Evolutionary conservation across 129 eudicot genomes (phyloP).

Genomic region (Centella asiatica): DNA sequence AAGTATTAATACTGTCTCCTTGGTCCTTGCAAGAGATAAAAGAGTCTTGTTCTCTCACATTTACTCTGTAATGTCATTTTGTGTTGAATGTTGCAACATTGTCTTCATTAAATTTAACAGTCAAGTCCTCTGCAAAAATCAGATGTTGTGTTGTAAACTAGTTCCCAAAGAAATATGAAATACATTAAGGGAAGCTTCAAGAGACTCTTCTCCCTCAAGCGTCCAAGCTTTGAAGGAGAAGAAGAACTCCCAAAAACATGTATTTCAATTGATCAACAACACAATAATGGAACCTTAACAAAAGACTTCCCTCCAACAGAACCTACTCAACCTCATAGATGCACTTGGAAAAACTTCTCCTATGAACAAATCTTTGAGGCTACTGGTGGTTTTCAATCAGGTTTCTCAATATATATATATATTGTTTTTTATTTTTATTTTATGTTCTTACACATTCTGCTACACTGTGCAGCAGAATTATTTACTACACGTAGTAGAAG

Average conservation of each 20-base stretch:
- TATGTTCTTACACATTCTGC: no score
- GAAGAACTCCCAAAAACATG: slow-evolving; percentile 31
- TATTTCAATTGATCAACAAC: slow-evolving; percentile 23
- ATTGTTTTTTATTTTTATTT: neutral
- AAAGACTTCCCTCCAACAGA: slow-evolving; percentile 3
- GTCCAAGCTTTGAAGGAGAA: slow-evolving; percentile 53
- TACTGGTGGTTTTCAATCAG: slow-evolving; percentile 74
- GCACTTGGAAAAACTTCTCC: slow-evolving; percentile 84
- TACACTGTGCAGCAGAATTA: no score
- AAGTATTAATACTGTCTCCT: neutral
- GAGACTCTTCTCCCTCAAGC: slow-evolving; percentile 60
- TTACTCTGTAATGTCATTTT: neutral
- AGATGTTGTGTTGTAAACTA: neutral
- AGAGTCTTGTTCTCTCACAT: neutral
- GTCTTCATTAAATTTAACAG: neutral
- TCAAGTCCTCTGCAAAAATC: neutral
- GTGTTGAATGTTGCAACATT: neutral
- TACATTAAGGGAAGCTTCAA: slow-evolving; percentile 78
- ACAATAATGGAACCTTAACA: slow-evolving; percentile 9
- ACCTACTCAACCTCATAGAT: slow-evolving; percentile 30
- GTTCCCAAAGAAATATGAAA: slow-evolving; percentile 34
- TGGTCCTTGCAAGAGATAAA: neutral
- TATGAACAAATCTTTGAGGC: slow-evolving; percentile 69
- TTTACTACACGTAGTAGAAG: no score
- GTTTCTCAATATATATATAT: slow-evolving; percentile 17